phyloP scores from a whole-genome alignment of 148 eudicot species.

The Camellia japonica region DNA sequence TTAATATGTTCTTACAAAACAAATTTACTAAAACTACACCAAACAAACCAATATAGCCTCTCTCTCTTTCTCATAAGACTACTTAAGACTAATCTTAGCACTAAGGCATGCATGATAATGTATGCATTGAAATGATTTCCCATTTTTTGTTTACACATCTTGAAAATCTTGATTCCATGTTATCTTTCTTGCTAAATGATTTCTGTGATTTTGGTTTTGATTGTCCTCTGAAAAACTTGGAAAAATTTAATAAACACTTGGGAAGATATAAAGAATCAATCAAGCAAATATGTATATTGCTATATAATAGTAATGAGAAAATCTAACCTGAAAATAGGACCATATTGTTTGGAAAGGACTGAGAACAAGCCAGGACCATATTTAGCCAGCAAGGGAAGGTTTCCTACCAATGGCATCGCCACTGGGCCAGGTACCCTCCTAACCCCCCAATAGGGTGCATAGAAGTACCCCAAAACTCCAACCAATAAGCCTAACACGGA shows the following conservation, averaged over 20 bases:
- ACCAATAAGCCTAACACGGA: slow-evolving; percentile 19
- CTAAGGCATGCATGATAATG: not conserved
- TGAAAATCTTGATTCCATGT: not conserved
- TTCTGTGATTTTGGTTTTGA: too few relatives aligned
- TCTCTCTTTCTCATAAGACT: too few relatives aligned
- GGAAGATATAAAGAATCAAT: not conserved
- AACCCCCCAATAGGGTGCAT: slow-evolving; percentile 75
- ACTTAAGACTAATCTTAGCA: too few relatives aligned
- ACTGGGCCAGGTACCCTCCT: slow-evolving; percentile 79
- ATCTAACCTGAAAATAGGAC: slow-evolving; percentile 84
- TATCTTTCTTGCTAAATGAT: too few relatives aligned
- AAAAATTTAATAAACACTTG: not conserved
- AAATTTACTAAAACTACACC: too few relatives aligned
- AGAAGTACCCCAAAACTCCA: slow-evolving; percentile 50
- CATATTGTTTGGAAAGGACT: slow-evolving; percentile 65
- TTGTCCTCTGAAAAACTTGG: too few relatives aligned
- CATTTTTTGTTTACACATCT: not conserved
- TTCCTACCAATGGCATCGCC: slow-evolving; percentile 70
- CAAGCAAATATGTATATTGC: too few relatives aligned
- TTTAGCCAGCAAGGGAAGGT: slow-evolving; percentile 78
- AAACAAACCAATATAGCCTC: not conserved
- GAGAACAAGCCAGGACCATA: slow-evolving; percentile 77
- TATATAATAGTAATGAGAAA: not conserved
- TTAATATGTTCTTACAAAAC: too few relatives aligned
- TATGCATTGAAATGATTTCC: not conserved